Evolutionary conservation across 2,329 filamentous ascomycete genomes (phyloP).

Genomic region (Aureobasidium sp.): DNA sequence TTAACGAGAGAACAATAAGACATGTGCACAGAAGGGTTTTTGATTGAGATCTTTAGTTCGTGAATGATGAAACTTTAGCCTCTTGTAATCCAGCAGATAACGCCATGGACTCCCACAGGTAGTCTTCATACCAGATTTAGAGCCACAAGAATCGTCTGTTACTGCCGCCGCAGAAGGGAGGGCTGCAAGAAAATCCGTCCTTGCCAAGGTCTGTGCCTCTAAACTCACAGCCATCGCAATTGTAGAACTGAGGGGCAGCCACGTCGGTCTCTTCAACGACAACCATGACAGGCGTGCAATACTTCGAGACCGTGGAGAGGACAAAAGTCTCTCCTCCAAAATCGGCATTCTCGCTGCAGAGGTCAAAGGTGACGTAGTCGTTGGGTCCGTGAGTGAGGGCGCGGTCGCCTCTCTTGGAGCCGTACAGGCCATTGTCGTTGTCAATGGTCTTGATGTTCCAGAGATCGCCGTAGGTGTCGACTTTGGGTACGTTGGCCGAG

Average conservation of each 20-base stretch:
- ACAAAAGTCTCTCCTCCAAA: not conserved
- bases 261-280: not conserved
- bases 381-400: not conserved
- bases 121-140: not conserved
- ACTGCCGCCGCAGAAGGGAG: not conserved
- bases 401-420: not conserved
- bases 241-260: conserved; percentile 1
- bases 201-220: not conserved
- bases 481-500: not conserved
- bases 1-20: no score
- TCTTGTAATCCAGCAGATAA: no score
- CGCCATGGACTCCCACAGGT: no score
- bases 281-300: not conserved
- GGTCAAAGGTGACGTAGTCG: not conserved
- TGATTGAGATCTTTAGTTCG: no score
- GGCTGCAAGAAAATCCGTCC: not conserved
- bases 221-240: not conserved
- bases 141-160: not conserved
- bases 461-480: not conserved
- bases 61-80: no score
- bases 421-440: not conserved
- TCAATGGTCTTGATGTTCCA: not conserved
- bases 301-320: not conserved
- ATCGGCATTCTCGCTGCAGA: not conserved
- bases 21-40: no score